Evolutionary conservation across 306 rosid species (phyloP).

Genomic region (Calophaca sinica): DNA sequence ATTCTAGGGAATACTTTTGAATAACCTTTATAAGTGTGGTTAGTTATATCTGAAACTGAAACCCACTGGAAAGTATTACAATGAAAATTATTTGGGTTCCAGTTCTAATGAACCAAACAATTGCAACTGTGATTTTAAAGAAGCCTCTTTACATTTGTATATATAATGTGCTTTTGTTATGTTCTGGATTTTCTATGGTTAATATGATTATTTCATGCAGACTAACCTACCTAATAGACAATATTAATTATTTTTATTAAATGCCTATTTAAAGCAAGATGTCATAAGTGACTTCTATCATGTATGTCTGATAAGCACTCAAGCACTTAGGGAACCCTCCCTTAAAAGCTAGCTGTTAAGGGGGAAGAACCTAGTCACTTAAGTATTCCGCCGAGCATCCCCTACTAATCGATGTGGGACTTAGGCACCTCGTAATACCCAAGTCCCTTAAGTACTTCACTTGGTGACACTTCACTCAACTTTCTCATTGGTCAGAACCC

Average conservation of each 20-base stretch:
- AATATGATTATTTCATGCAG: constrained; percentile 24
- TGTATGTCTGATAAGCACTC: too few relatives aligned
- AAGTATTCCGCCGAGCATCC: too few relatives aligned
- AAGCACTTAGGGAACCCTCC: too few relatives aligned
- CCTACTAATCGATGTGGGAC: too few relatives aligned
- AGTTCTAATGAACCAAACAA: constrained; percentile 28
- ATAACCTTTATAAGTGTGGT: constrained; percentile 11
- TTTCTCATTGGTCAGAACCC: too few relatives aligned
- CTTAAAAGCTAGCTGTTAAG: too few relatives aligned
- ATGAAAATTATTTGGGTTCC: not conserved
- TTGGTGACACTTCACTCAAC: too few relatives aligned
- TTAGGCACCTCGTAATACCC: too few relatives aligned
- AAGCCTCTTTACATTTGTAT: not conserved
- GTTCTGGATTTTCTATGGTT: constrained; percentile 27
- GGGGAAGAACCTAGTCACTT: too few relatives aligned
- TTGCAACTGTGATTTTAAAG: not conserved
- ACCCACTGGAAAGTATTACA: not conserved
- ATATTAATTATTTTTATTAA: constrained; percentile 13
- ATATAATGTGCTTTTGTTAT: constrained; percentile 22
- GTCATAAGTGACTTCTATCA: not conserved
- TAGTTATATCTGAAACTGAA: too few relatives aligned
- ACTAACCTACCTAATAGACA: constrained; percentile 23
- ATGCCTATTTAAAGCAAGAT: constrained; percentile 25
- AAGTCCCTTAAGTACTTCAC: too few relatives aligned
- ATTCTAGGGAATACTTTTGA: constrained; percentile 31